Conservation (phyloP, 306 rosid species). For the Trifolium pratense region DNA sequence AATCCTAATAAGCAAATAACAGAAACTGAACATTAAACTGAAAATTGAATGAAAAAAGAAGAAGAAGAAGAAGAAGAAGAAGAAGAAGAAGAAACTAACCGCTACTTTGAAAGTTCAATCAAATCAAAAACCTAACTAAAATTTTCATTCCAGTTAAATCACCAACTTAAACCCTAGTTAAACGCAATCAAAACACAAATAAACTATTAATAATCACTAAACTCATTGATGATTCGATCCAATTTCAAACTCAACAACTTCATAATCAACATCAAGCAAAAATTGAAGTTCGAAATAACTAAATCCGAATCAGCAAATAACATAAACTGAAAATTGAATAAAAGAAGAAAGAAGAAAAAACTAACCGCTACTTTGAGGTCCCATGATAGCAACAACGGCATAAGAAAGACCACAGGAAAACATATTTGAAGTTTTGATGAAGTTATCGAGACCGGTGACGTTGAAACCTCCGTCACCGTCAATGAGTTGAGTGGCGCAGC, state of each 20-base stretch:
- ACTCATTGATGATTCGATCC: constrained; percentile 10
- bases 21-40: background rate
- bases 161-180: constrained; percentile 12
- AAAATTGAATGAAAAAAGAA: background rate
- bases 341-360: background rate
- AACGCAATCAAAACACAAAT: background rate
- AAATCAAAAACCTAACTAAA: constrained; percentile 31
- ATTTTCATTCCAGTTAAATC: background rate
- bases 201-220: background rate
- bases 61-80: too few species aligned
- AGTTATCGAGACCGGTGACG: constrained; percentile 61
- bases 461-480: constrained; percentile 77
- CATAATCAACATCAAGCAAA: background rate
- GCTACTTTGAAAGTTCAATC: constrained; percentile 56
- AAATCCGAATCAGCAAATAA: background rate
- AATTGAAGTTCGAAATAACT: background rate
- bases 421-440: constrained; percentile 55
- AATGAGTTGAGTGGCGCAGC: constrained; percentile 74
- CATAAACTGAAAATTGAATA: background rate
- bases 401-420: constrained; percentile 75
- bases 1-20: background rate
- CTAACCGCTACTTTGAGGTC: constrained; percentile 94
- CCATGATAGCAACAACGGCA: constrained; percentile 92
- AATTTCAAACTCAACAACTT: background rate
- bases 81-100: constrained; percentile 53